A percentile compares a stretch with the other conserved stretches of the same genome.
phyloP scores from a whole-genome alignment of 441 rosid genomes.

The Erodium moschatum region DNA sequence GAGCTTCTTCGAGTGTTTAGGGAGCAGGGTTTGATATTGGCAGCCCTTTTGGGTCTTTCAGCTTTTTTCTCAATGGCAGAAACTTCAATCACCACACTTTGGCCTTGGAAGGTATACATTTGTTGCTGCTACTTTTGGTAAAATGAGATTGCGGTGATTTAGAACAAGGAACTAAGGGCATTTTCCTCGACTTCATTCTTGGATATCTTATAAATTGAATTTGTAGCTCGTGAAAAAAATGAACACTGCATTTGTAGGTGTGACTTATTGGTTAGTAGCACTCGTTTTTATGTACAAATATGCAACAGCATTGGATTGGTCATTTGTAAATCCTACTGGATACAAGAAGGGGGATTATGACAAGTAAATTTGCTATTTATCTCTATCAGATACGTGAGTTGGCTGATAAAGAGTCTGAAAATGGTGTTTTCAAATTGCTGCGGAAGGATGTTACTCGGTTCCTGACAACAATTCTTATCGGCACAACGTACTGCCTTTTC shows the following conservation, averaged over 20 bases:
- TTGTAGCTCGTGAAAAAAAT: neutral
- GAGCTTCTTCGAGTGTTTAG: slow-evolving; percentile 68
- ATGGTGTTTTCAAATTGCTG: slow-evolving; percentile 93
- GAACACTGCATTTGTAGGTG: neutral
- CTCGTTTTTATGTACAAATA: neutral
- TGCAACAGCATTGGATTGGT: neutral
- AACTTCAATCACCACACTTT: slow-evolving; percentile 87
- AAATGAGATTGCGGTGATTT: neutral
- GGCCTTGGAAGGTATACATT: slow-evolving; percentile 95
- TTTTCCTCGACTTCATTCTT: neutral
- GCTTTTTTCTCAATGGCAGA: slow-evolving; percentile 99
- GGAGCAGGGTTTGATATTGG: slow-evolving; percentile 82
- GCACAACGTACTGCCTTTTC: slow-evolving; percentile 71
- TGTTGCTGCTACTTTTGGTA: slow-evolving; percentile 10
- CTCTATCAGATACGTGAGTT: slow-evolving; percentile 73
- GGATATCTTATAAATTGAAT: neutral
- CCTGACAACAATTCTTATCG: slow-evolving; percentile 92
- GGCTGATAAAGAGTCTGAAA: slow-evolving; percentile 92
- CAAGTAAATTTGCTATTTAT: slow-evolving; percentile 17
- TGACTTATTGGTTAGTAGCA: neutral
- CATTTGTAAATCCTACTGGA: neutral
- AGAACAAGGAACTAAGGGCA: neutral
- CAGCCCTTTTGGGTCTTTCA: slow-evolving; percentile 70
- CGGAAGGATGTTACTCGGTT: slow-evolving; percentile 95
- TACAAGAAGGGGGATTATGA: neutral